Evolutionary conservation across 345 rosid genomes (phyloP).

Genomic region (Rhodamnia argentea): DNA sequence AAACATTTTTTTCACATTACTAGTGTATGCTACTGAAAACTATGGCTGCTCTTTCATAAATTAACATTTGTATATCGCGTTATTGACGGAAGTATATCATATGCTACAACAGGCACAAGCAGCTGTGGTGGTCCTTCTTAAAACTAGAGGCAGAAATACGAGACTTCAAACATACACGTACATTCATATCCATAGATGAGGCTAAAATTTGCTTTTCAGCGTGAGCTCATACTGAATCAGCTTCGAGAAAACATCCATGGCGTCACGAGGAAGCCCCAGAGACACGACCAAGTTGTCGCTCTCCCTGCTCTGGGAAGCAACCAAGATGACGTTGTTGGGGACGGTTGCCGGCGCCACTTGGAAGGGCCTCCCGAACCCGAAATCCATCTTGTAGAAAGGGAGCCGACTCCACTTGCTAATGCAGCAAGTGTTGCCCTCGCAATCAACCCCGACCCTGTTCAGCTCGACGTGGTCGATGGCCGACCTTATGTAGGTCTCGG

Average conservation of each 20-base stretch:
- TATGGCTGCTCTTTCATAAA: background rate
- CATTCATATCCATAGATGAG: no score
- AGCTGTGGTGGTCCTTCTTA: no score
- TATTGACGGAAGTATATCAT: background rate
- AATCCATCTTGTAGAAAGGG: background rate
- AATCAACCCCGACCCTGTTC: background rate
- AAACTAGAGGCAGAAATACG: no score
- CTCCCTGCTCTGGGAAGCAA: background rate
- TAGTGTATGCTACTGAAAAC: background rate
- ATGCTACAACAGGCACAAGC: background rate
- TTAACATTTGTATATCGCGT: background rate
- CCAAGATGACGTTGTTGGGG: background rate
- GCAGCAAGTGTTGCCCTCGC: background rate
- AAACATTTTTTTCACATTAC: background rate
- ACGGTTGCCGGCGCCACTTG: background rate
- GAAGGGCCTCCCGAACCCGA: background rate
- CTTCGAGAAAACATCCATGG: no score
- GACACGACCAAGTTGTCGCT: background rate
- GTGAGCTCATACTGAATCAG: no score
- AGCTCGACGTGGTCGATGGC: background rate
- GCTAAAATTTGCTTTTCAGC: no score
- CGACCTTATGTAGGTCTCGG: background rate
- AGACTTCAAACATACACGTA: no score
- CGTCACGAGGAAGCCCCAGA: background rate
- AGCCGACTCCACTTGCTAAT: background rate